Base-by-base conservation (phyloP, 148 eudicot species). In the Chenopodium berlandieri region DNA sequence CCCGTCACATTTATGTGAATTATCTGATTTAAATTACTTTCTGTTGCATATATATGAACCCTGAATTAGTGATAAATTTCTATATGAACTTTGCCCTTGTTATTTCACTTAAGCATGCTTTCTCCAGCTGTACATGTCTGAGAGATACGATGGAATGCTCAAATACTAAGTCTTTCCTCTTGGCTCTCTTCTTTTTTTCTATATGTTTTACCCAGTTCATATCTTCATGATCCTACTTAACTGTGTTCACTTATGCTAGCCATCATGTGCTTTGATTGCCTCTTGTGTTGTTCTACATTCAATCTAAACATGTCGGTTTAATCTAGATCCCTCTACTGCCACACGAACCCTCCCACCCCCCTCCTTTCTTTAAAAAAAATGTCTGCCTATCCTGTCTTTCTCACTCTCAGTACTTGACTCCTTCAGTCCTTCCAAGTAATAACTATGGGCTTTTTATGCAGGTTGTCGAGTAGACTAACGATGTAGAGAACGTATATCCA, bases 391-490 rank as follows among this genome's bases (percentile, higher is more conserved):
- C 56, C 9, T 13, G 1, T 14, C 46, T 19, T 34, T 37, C 76
- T 56, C 65, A 32, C 56, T 37, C 10, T 71, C 8, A 0, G n/a
- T 71, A 40, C 44, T 40, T 40, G 1, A 34, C 1, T 40, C 44
- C 44, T 40, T 71, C 20, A 0, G 11, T 40, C 7, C 46, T 47
- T 22, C 31, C 56, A 32, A 25, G 46, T 40, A 11, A 27, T 16
- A 9, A 50, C 8, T 66, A 12, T 75, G 52, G 66, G 37, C 58
- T 67, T 66, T 32, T 40, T 75, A 40, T 40, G 79, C 83, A 81
- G 83, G 83, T 81, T 75, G 68, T 44, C 68, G 82, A 68, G 23
- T 68, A 81, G 79, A 50, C 4, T 32, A 47, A 74, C 32, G 27
- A 30, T 75, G 40, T 48, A 34, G 23, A 31, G 68, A 47, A 22